phyloP scores from a whole-genome alignment of 306 rosid genomes.

The Macrotyloma uniflorum region DNA sequence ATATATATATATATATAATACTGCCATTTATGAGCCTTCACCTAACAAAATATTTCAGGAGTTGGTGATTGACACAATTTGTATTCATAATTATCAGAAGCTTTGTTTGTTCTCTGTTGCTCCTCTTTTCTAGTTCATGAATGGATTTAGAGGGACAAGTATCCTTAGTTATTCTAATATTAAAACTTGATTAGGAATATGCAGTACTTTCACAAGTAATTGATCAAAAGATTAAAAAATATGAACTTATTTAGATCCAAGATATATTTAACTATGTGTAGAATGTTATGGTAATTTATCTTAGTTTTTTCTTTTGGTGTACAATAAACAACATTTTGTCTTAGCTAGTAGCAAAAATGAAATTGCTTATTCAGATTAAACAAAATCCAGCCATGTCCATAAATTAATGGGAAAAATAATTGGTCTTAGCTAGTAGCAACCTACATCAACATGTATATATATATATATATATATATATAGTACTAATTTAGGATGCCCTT shows the following conservation, averaged over 20 bases:
- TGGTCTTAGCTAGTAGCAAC: neutral
- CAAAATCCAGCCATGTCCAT: no score
- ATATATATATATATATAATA: no score
- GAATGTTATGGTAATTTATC: neutral
- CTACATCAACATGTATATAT: neutral
- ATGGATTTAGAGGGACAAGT: neutral
- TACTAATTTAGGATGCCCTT: neutral
- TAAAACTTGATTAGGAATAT: conserved; percentile 7
- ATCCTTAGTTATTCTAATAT: neutral
- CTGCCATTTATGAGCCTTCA: neutral
- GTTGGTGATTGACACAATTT: neutral
- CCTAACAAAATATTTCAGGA: neutral
- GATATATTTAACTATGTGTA: neutral
- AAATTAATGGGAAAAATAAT: no score
- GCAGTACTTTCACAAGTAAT: neutral
- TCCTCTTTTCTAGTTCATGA: conserved; percentile 3
- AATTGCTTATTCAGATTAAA: no score
- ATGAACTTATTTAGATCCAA: neutral
- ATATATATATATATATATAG: neutral
- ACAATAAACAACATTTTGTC: no score
- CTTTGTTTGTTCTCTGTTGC: neutral
- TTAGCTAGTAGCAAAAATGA: no score
- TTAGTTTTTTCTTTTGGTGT: neutral
- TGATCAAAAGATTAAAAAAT: neutral
- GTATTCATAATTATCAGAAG: conserved; percentile 18